Evolutionary conservation across 805 yeast species (phyloP).

Genomic region (Vanderwaltozyma verrucispora): DNA sequence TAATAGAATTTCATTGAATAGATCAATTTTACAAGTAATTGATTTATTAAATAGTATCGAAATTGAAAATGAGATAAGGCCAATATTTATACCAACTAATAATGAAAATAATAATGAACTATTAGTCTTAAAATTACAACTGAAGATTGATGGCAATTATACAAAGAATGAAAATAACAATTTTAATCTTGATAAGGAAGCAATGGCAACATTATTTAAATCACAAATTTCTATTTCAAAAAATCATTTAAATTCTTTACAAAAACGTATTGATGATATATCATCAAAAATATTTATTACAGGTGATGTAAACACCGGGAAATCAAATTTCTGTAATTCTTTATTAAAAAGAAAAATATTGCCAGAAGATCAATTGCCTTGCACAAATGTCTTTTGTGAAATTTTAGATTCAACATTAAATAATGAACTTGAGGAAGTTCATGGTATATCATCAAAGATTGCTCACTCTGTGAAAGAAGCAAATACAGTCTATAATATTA

Average conservation of each 20-base stretch:
- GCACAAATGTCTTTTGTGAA: slow-evolving; percentile 94
- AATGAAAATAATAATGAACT: slow-evolving; percentile 24
- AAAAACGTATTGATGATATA: slow-evolving; percentile 81
- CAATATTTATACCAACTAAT: slow-evolving; percentile 50
- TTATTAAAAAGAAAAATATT: slow-evolving; percentile 62
- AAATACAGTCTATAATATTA: slow-evolving; percentile 25
- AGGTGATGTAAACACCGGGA: slow-evolving; percentile 95
- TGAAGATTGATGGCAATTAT: slow-evolving; percentile 18
- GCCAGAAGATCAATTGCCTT: slow-evolving; percentile 97
- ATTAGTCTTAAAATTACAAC: slow-evolving; percentile 17
- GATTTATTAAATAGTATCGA: slow-evolving; percentile 42
- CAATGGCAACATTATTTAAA: slow-evolving; percentile 60
- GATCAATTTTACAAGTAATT: slow-evolving; percentile 46
- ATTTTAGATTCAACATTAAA: slow-evolving; percentile 78
- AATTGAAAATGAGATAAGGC: slow-evolving; percentile 47
- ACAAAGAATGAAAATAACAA: slow-evolving; percentile 25
- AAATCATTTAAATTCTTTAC: slow-evolving; percentile 59
- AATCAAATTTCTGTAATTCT: slow-evolving; percentile 91
- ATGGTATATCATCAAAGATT: slow-evolving; percentile 62
- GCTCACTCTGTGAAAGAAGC: slow-evolving; percentile 21
- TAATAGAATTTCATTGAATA: slow-evolving; percentile 52
- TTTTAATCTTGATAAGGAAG: slow-evolving; percentile 52
- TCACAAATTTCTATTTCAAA: slow-evolving; percentile 55
- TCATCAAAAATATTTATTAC: slow-evolving; percentile 91
- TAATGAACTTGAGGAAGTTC: slow-evolving; percentile 75